Evolutionary conservation across 1,139 yeast genomes (phyloP), one percentile per base, ranked within the genome.

Genomic region (Pichia sp.): DNA sequence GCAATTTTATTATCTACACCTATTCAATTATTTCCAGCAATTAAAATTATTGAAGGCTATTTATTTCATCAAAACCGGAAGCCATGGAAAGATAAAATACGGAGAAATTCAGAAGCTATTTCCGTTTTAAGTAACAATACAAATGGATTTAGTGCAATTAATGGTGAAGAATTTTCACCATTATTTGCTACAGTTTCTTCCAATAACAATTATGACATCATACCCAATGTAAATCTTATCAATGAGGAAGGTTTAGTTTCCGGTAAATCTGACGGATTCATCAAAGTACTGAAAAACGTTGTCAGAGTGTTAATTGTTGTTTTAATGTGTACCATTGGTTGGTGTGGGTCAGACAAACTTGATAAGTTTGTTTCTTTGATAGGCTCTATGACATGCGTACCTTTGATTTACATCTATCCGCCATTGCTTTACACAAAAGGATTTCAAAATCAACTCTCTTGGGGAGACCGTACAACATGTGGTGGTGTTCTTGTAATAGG

Each of bases 311-410:
- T 63, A 4, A 69, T 87, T 47, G 97, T 90, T 3, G 41, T 80
- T 3, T 52, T 72, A 11, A 85, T 94, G 23, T 82, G 92, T 3
- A 54, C 75, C n/a, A 69, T 85, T 26, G 87, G 89, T 3, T 78
- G 78, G 71, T 65, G 73, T 9, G 90, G 90, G 20, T 83, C 87
- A 1, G 75, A 74, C 47, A 85, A 82, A 56, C 66, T 82, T 48
- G 97, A 92, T 63, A 83, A 83, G 63, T 92, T 92, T 66, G 97
- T 92, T 27, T 87, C 96, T 6, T 72, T 92, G 51, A 87, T 87
- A 50, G 98, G 98, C 4, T 85, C 96, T 53, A 81, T 90, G 62
- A 97, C 98, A 0, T 92, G 98, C 62, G 82, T 92, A 50, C 98
- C 98, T 5, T 74, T 92, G 65, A 95, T 92, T 43, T 92, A 90